Evolutionary conservation across 139 green algal genomes (phyloP), one percentile per base, ranked within the genome.

Genomic region (Pedinophyceae sp.): DNA sequence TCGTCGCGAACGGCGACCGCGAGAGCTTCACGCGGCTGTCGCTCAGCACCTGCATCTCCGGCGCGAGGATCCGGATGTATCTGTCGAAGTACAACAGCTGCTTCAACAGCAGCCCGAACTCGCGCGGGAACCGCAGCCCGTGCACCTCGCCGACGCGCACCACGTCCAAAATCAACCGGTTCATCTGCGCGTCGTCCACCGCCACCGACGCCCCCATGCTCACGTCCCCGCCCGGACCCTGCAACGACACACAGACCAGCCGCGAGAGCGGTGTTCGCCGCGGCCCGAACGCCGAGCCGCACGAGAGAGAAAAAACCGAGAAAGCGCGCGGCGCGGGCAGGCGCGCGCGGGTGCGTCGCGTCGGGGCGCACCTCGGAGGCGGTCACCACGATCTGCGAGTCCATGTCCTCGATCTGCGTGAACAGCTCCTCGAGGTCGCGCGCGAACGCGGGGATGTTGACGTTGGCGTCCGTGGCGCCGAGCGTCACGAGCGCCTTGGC

Each of bases 81-180:
- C 89, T 67, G 63, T 93, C 88, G 66, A 95, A 93, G 77, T 94
- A 95, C 7, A 95, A 64, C 27, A 95, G 55, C 72, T 97, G 89
- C 77, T 98, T 98, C 10, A 98, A 49, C 27, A 98, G 80, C 43
- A 98, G 63, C 0, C 77, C 89, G 68, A 96, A 95, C 64, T 94
- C 83, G n/a, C 89, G 60, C 0, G 88, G 89, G 56, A 97, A 94
- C 41, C 71, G 66, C 7, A 97, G 76, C 30, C 89, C 87, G 60
- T 97, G 79, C 7, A 59, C 64, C 59, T 98, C 91, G 0, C 78
- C 83, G 19, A 92, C 77, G 19, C 75, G 64, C 38, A 93, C 79
- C 1, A 94, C 59, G 48, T 89, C 74, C 45, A 94, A 65, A 40
- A 91, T 64, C 30, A 94, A 58, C 3, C 75, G 61, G 68, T 94